Conservation (phyloP, 441 rosid genomes). For the Theobroma grandiflorum region DNA sequence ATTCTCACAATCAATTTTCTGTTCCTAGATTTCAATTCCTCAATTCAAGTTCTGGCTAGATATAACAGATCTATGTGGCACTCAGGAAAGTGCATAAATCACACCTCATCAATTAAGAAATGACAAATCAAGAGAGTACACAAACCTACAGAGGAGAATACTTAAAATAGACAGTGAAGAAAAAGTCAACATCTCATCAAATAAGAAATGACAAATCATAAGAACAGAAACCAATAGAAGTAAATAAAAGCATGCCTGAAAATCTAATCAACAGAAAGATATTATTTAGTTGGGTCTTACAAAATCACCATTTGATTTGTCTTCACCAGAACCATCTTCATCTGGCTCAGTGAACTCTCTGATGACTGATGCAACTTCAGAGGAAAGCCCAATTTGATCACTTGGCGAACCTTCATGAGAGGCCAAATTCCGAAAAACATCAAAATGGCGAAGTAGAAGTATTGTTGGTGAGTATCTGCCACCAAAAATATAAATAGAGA, state of each 20-base stretch:
- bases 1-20: neutral
- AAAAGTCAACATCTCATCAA: neutral
- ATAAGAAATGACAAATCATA: neutral
- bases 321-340: conserved; percentile 53
- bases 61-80: conserved; percentile 17
- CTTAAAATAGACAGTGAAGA: neutral
- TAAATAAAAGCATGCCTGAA: conserved; percentile 27
- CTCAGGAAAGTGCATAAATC: neutral
- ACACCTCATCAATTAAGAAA: neutral
- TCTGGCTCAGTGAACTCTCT: conserved; percentile 86
- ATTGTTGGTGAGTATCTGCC: conserved; percentile 86
- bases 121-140: neutral
- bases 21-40: neutral
- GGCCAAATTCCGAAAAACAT: conserved; percentile 72
- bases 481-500: conserved; percentile 34
- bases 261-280: conserved; percentile 14
- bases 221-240: conserved; percentile 22
- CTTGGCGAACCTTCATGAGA: conserved; percentile 75
- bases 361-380: conserved; percentile 91
- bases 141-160: neutral
- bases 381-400: conserved; percentile 80
- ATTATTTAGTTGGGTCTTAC: conserved; percentile 59
- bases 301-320: conserved; percentile 48
- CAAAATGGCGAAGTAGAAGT: conserved; percentile 92
- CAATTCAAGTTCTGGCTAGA: conserved; percentile 15